A percentile compares a stretch with the other conserved stretches of the same genome.
Conservation (phyloP, 148 eudicot species). For the Spergularia marina region DNA sequence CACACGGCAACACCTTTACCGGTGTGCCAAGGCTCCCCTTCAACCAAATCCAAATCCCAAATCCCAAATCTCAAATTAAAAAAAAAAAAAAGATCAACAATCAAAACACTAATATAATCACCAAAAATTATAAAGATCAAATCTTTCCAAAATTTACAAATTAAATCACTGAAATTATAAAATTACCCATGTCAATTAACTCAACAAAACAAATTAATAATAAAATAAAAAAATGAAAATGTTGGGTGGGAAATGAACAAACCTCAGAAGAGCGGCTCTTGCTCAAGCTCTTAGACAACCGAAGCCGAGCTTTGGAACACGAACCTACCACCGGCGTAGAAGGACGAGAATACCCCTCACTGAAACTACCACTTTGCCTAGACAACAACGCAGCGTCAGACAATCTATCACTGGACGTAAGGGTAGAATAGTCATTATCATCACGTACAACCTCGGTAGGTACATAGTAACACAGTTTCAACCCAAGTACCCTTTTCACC, state of each 20-base stretch:
- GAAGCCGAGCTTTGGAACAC: not conserved
- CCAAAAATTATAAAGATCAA: too few species aligned
- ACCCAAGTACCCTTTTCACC: constrained; percentile 57
- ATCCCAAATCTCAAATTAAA: too few species aligned
- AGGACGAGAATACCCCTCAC: too few species aligned
- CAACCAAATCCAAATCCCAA: too few species aligned
- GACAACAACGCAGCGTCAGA: constrained; percentile 40
- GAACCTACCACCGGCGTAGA: not conserved
- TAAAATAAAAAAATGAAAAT: not conserved
- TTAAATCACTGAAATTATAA: not conserved
- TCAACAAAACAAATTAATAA: not conserved
- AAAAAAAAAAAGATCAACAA: too few species aligned
- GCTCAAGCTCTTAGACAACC: constrained; percentile 27
- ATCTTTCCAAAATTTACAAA: not conserved
- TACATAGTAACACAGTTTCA: constrained; percentile 52
- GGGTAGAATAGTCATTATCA: constrained; percentile 24
- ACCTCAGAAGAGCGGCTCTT: constrained; percentile 25
- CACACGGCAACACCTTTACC: too few species aligned
- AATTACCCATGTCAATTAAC: not conserved
- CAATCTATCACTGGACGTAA: constrained; percentile 26
- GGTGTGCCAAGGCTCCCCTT: too few species aligned
- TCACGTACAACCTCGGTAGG: constrained; percentile 32
- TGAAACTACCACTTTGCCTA: not conserved
- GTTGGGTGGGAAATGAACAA: not conserved
- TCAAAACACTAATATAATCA: too few species aligned